Conservation (phyloP, 2,329 filamentous ascomycete genomes). For the Tolypocladium guangdongense region DNA sequence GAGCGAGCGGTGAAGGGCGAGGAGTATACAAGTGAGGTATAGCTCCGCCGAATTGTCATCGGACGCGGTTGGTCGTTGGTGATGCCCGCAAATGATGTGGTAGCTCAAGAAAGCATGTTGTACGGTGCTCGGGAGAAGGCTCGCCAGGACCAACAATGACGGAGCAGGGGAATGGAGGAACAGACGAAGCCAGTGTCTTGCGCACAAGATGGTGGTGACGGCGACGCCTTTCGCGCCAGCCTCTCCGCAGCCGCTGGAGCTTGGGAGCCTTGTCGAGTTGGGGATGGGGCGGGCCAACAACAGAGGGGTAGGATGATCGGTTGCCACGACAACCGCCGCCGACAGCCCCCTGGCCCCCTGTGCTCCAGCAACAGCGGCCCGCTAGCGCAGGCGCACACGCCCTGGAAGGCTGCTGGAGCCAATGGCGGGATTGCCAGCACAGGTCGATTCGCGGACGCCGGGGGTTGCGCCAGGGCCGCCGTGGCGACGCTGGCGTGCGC, state of each 20-base stretch:
- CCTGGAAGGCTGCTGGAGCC: background rate
- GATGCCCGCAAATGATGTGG: background rate
- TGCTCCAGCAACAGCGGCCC: background rate
- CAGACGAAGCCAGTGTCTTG: background rate
- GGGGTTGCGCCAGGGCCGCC: constrained; percentile 1
- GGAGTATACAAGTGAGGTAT: background rate
- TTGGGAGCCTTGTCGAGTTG: background rate
- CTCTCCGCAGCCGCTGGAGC: background rate
- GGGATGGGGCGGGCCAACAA: no score
- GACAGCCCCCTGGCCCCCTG: background rate
- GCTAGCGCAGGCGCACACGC: background rate
- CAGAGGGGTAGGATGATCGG: constrained; percentile 5
- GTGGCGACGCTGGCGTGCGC: constrained; percentile 5
- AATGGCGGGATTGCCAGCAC: background rate
- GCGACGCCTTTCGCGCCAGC: background rate
- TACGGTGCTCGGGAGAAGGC: background rate
- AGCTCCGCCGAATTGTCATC: background rate
- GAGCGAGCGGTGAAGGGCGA: background rate
- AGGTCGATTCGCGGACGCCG: background rate
- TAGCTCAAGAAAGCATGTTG: background rate
- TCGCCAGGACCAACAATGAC: background rate
- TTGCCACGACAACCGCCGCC: constrained; percentile 6
- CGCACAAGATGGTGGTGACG: background rate
- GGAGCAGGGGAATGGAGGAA: background rate
- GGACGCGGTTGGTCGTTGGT: background rate